These are phyloP conservation scores for Globisporangium cylindrosporum DNA, from an alignment of 352 stramenopile genomes.

Conservation along the genomic window DNA sequence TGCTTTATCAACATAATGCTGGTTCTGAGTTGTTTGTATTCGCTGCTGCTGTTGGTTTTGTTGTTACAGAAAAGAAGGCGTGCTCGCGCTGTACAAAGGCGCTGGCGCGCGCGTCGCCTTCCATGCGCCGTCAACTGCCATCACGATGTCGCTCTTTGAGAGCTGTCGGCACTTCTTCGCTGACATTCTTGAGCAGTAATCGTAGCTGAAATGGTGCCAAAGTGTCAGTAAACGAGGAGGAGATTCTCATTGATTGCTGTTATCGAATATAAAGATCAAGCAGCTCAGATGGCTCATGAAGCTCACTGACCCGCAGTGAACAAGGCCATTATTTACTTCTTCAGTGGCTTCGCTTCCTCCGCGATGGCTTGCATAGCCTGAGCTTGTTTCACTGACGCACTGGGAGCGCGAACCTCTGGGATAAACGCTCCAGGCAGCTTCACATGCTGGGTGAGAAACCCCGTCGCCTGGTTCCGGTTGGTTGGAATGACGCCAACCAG, in stretches of 20 bases:
- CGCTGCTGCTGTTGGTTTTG: neutral
- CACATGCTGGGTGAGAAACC: conserved; percentile 7
- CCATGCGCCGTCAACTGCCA: conserved; percentile 93
- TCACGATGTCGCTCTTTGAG: conserved; percentile 98
- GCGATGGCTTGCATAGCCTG: conserved; percentile 1
- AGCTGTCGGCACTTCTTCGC: conserved; percentile 70
- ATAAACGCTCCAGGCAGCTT: neutral
- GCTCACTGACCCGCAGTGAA: neutral
- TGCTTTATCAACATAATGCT: neutral
- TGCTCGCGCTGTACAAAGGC: conserved; percentile 93
- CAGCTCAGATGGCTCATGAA: neutral
- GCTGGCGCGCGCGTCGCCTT: conserved; percentile 93
- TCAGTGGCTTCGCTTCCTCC: conserved; percentile 7
- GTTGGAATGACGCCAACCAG: conserved; percentile 59
- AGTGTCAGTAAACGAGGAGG: neutral
- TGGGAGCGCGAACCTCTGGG: neutral
- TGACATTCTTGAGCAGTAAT: conserved; percentile 35
- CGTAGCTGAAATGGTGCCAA: neutral
- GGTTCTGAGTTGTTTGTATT: conserved; percentile 3
- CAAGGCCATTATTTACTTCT: neutral
- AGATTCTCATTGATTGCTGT: neutral
- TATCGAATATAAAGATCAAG: neutral
- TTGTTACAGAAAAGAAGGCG: conserved; percentile 72
- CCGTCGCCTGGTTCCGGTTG: neutral
- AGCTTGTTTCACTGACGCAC: neutral